A percentile compares a stretch with the other conserved stretches of the same genome.
Conservation (phyloP, 2,329 filamentous ascomycete species). For the Neopestalotiopsis clavispora region DNA sequence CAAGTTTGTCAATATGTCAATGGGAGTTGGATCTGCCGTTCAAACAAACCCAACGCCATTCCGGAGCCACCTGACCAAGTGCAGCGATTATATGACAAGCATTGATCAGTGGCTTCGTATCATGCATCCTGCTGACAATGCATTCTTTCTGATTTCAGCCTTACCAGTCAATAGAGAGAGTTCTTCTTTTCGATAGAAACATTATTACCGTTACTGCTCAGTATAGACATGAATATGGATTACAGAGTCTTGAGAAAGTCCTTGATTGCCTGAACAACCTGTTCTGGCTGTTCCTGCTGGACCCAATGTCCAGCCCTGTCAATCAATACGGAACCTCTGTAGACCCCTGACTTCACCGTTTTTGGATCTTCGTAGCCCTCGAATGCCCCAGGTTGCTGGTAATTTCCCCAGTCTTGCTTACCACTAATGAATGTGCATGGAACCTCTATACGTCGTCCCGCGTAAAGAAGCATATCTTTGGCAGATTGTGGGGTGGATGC, state of each 20-base stretch:
- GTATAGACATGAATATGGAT: not conserved
- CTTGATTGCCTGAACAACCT: slow-evolving; percentile 40
- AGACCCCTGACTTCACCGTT: slow-evolving; percentile 52
- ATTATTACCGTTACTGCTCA: not conserved
- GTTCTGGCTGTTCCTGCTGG: slow-evolving; percentile 67
- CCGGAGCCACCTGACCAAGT: no score
- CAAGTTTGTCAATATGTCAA: no score
- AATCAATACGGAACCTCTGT: slow-evolving; percentile 56
- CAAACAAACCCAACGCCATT: no score
- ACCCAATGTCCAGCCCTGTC: slow-evolving; percentile 72
- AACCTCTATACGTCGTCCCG: slow-evolving; percentile 64
- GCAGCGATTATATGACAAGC: no score
- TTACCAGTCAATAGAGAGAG: not conserved
- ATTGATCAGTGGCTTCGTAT: no score
- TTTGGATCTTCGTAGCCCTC: slow-evolving; percentile 55
- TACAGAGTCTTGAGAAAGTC: slow-evolving; percentile 30
- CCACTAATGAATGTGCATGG: slow-evolving; percentile 68
- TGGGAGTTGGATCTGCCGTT: no score
- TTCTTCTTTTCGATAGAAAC: not conserved
- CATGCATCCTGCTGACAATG: not conserved
- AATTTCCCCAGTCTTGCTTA: slow-evolving; percentile 69
- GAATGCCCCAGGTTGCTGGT: slow-evolving; percentile 68
- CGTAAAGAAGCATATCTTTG: slow-evolving; percentile 62
- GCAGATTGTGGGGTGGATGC: slow-evolving; percentile 45
- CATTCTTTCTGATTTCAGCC: not conserved